phyloP scores from a whole-genome alignment of 208 protist species.

The Tetramitus jugosus region DNA sequence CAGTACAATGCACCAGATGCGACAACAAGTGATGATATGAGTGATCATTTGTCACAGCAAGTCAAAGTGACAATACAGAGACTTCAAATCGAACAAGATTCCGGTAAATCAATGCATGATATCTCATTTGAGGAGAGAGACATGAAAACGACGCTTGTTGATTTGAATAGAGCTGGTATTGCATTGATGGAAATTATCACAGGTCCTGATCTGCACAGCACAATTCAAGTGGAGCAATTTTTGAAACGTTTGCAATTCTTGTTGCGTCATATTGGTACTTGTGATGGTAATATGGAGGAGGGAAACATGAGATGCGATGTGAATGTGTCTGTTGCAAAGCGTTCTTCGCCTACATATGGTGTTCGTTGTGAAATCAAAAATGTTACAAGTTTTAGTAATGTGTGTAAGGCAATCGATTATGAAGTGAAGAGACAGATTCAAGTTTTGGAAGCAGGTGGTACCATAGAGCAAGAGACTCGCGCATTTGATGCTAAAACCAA shows the following conservation, averaged over 20 bases:
- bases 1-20: not conserved
- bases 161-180: constrained; percentile 52
- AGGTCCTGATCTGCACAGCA: constrained; percentile 36
- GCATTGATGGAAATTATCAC: constrained; percentile 54
- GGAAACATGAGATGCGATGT: constrained; percentile 50
- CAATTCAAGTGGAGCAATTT: constrained; percentile 41
- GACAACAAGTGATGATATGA: not conserved
- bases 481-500: constrained; percentile 35
- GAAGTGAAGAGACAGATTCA: constrained; percentile 42
- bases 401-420: constrained; percentile 42
- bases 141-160: constrained; percentile 32
- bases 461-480: constrained; percentile 37
- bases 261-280: constrained; percentile 38
- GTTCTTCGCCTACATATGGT: constrained; percentile 11
- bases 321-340: constrained; percentile 44
- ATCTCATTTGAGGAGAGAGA: no score
- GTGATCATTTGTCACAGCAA: not conserved
- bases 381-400: constrained; percentile 39
- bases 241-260: constrained; percentile 43
- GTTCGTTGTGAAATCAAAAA: constrained; percentile 53
- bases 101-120: constrained; percentile 50
- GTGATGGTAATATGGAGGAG: constrained; percentile 46
- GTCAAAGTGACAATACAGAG: constrained; percentile 9
- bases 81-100: constrained; percentile 46
- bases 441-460: constrained; percentile 30